Base-by-base conservation (phyloP, 2,329 filamentous ascomycete genomes). In the Coccinonectria pachysandricola region DNA sequence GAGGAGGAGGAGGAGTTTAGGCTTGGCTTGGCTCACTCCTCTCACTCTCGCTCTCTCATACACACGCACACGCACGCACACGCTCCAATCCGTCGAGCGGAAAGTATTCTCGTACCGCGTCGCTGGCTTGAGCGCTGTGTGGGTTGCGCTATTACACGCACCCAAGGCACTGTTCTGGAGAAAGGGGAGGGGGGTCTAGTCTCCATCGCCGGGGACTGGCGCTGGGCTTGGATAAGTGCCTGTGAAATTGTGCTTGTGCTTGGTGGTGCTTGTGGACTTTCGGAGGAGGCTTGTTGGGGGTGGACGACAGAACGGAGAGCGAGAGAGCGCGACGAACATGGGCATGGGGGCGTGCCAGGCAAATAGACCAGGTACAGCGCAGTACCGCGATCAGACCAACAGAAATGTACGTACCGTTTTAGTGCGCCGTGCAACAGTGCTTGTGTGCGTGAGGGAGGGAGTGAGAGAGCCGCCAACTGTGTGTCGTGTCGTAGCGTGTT, bases 401-500 rank as follows among this genome's bases (percentile, higher is more conserved):
- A n/a, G n/a, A n/a, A n/a, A n/a, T n/a, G n/a, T n/a, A n/a, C n/a
- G n/a, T n/a, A n/a, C n/a, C n/a, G n/a, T n/a, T n/a, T n/a, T n/a
- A n/a, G n/a, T n/a, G n/a, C n/a, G n/a, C n/a, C n/a, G n/a, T n/a
- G n/a, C n/a, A n/a, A n/a, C n/a, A n/a, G 39, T 34, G 43, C 37
- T 29, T 41, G 32, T 30, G 24, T 24, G 16, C 8, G 19, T 21
- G 23, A n/a, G 14, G 23, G 29, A 40, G 31, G 31, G 29, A 37
- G 38, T 41, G 34, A 38, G 24, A 32, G 26, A 38, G 44, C 39
- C 45, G 39, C 42, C 42, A 45, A 41, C 40, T 45, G 34, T n/a
- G n/a, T 45, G 42, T 43, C 40, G 42, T 44, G 40, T 45, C 39
- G 39, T 42, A 43, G 42, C 42, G 42, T 44, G 41, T 41, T 19